phyloP scores from a whole-genome alignment of 805 yeast genomes.

The Wickerhamiella hasegawae region DNA sequence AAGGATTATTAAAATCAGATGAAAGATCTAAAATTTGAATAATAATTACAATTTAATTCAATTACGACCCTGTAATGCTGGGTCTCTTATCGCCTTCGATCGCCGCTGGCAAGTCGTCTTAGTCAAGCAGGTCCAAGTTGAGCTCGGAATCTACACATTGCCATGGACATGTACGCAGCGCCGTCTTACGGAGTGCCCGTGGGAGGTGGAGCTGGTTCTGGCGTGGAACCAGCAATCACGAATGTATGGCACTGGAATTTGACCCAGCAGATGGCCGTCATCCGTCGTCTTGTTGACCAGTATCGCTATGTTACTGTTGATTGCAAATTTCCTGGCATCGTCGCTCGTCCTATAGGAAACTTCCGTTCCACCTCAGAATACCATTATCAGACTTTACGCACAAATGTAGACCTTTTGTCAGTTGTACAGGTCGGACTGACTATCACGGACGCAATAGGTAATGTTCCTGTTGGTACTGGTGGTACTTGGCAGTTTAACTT shows the following conservation, averaged over 20 bases:
- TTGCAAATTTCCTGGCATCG: conserved; percentile 91
- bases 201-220: background rate
- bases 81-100: too few relatives aligned
- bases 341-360: conserved; percentile 89
- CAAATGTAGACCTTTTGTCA: conserved; percentile 75
- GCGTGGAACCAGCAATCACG: conserved; percentile 11
- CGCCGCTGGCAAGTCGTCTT: too few relatives aligned
- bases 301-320: conserved; percentile 37
- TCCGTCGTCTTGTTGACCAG: conserved; percentile 23
- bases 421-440: conserved; percentile 79
- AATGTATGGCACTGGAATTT: conserved; percentile 29
- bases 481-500: conserved; percentile 97
- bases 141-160: too few relatives aligned
- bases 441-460: conserved; percentile 51
- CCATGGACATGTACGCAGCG: background rate
- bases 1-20: too few relatives aligned
- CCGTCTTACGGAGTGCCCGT: background rate
- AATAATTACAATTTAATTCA: too few relatives aligned
- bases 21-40: too few relatives aligned
- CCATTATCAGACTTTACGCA: conserved; percentile 87
- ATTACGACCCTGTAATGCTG: too few relatives aligned
- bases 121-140: too few relatives aligned
- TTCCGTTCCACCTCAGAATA: conserved; percentile 81
- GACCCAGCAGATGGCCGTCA: conserved; percentile 24
- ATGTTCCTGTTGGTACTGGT: conserved; percentile 46